phyloP scores from a whole-genome alignment of 371 early-diverging fungal genomes.

The Syncephalis plumigaleata region DNA sequence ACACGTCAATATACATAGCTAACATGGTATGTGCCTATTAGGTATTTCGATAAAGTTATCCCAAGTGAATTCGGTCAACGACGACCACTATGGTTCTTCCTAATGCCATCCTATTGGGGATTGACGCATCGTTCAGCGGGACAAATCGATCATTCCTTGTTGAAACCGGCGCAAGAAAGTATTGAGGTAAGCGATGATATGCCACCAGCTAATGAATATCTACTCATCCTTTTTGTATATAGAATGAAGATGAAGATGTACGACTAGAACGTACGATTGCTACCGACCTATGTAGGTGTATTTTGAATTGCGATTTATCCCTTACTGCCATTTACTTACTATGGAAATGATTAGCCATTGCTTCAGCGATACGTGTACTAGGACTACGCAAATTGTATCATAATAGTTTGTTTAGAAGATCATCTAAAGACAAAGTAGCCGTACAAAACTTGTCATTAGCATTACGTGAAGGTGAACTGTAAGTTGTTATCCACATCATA shows the following conservation, averaged over 20 bases:
- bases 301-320: constrained; percentile 21
- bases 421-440: constrained; percentile 39
- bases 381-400: constrained; percentile 34
- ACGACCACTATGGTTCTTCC: constrained; percentile 29
- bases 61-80: constrained; percentile 47
- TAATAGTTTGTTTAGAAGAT: constrained; percentile 14
- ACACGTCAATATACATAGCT: neutral
- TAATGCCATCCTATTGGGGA: constrained; percentile 43
- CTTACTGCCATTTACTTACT: too few species aligned
- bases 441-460: constrained; percentile 33
- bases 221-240: constrained; percentile 1
- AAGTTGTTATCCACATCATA: too few species aligned
- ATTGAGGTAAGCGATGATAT: too few species aligned
- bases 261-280: constrained; percentile 14
- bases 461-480: constrained; percentile 34
- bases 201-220: too few species aligned
- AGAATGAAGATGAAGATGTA: constrained; percentile 36
- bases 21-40: neutral
- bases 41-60: constrained; percentile 38
- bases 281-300: constrained; percentile 8
- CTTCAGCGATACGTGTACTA: too few species aligned
- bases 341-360: too few species aligned
- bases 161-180: neutral
- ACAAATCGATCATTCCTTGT: neutral
- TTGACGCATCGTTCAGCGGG: constrained; percentile 3